Evolutionary conservation across 129 eudicot genomes (phyloP).

Genomic region (Ambrosia artemisiifolia): DNA sequence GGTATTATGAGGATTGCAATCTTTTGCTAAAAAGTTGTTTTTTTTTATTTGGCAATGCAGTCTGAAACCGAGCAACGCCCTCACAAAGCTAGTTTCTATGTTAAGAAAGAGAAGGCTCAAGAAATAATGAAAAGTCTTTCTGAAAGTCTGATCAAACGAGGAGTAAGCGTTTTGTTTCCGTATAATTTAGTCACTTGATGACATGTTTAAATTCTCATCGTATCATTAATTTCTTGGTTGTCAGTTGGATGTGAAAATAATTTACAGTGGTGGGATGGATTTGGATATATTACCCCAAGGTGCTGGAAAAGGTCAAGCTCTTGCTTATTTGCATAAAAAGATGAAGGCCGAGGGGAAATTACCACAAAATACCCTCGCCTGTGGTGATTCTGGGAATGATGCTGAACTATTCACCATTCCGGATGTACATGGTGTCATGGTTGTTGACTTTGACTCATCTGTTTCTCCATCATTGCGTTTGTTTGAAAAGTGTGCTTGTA

Average conservation of each 20-base stretch:
- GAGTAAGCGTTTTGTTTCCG: conserved; percentile 47
- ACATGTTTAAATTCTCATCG: conserved; percentile 2
- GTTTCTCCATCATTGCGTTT: background rate
- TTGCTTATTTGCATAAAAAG: conserved; percentile 78
- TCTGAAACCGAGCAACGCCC: conserved; percentile 88
- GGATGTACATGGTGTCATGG: conserved; percentile 96
- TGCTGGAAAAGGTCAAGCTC: conserved; percentile 99
- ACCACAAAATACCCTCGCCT: conserved; percentile 83
- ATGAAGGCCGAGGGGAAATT: conserved; percentile 53
- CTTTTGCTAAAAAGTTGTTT: background rate
- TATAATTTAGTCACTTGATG: background rate
- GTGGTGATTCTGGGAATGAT: conserved; percentile 98
- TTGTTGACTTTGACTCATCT: conserved; percentile 30
- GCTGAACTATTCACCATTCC: conserved; percentile 96
- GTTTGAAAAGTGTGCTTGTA: background rate
- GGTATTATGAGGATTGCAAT: background rate
- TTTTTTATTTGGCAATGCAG: conserved; percentile 40
- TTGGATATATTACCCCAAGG: conserved; percentile 92
- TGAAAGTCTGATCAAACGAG: conserved; percentile 53
- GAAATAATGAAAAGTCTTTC: conserved; percentile 66
- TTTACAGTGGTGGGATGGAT: conserved; percentile 92
- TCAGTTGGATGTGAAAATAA: conserved; percentile 92
- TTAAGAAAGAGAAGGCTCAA: conserved; percentile 78
- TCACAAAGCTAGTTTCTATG: conserved; percentile 84
- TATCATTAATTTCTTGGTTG: conserved; percentile 6